Conservation (phyloP, 306 rosid species). For the Ochetophila trinervis region DNA sequence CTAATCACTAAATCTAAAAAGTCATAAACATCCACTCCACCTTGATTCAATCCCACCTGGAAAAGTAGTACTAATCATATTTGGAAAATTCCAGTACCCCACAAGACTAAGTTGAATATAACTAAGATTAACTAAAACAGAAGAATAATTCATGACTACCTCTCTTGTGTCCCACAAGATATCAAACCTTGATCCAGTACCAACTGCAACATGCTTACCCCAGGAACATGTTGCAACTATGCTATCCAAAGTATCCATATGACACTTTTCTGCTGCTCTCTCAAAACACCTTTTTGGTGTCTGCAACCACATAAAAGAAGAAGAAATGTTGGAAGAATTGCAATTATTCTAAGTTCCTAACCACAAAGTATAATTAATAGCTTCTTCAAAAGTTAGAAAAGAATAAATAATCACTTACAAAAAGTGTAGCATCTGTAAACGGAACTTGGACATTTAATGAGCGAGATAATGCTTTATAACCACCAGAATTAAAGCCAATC, state of each 20-base stretch:
- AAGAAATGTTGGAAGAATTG: slow-evolving; percentile 15
- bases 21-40: slow-evolving; percentile 62
- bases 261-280: slow-evolving; percentile 86
- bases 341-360: slow-evolving; percentile 3
- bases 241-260: slow-evolving; percentile 71
- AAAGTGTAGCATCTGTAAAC: slow-evolving; percentile 88
- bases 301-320: slow-evolving; percentile 38
- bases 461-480: slow-evolving; percentile 77
- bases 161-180: slow-evolving; percentile 68
- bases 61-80: slow-evolving; percentile 20
- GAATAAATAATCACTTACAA: slow-evolving; percentile 50
- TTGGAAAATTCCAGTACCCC: slow-evolving; percentile 6
- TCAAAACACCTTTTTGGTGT: slow-evolving; percentile 91
- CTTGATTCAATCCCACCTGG: slow-evolving; percentile 54
- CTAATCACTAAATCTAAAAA: slow-evolving; percentile 67
- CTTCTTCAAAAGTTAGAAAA: slow-evolving; percentile 13
- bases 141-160: slow-evolving; percentile 37
- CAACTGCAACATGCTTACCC: slow-evolving; percentile 91
- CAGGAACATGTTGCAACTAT: slow-evolving; percentile 94
- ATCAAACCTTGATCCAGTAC: slow-evolving; percentile 91
- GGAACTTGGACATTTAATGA: slow-evolving; percentile 80
- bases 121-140: neutral
- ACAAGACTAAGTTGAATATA: slow-evolving; percentile 15
- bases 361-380: neutral
- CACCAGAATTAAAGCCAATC: slow-evolving; percentile 83